Evolutionary conservation across 1,284 basidiomycete genomes (phyloP), one percentile per base, ranked within the genome.

Genomic region (Clitocybe nebularis): DNA sequence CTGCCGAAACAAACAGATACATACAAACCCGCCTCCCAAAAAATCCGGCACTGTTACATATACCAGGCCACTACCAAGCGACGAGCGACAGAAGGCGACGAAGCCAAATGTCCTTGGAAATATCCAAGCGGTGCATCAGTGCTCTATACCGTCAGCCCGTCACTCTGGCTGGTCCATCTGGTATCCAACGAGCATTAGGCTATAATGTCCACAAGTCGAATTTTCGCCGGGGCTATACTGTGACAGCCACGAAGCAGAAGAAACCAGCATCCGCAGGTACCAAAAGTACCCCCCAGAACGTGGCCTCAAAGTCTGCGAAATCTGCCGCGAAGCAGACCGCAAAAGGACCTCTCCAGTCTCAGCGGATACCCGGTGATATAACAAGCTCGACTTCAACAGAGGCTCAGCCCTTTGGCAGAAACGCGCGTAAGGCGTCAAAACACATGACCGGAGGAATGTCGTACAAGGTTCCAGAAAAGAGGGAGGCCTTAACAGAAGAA

Each of bases 51-150:
- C 22, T 20, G 13, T 17, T 17, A 32, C 29, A 13, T 13, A 32
- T 16, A 16, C 13, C 13, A 13, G 13, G 19, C 19, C 19, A 6
- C 2, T 3, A 5, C 4, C 29, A 7, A 19, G 9, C 30, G 34
- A 30, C 35, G 20, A 36, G 23, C 17, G 30, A 22, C n/a, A n/a
- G n/a, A n/a, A n/a, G n/a, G n/a, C n/a, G n/a, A n/a, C n/a, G n/a
- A n/a, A n/a, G n/a, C n/a, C n/a, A 37, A 40, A 63, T 63, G 61
- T 52, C 57, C 34, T 46, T 53, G n/a, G 45, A 49, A 36, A 36
- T 57, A 21, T 54, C 59, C 24, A 54, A 55, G 39, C 44, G 50
- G 13, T 54, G 44, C 41, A 41, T 61, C 17, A 51, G 54, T 21
- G 47, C 37, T 11, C 38, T 52, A 10, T 22, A 43, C 7, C 20